Conservation (phyloP, 805 yeast species). For the Candida nitratophila region DNA sequence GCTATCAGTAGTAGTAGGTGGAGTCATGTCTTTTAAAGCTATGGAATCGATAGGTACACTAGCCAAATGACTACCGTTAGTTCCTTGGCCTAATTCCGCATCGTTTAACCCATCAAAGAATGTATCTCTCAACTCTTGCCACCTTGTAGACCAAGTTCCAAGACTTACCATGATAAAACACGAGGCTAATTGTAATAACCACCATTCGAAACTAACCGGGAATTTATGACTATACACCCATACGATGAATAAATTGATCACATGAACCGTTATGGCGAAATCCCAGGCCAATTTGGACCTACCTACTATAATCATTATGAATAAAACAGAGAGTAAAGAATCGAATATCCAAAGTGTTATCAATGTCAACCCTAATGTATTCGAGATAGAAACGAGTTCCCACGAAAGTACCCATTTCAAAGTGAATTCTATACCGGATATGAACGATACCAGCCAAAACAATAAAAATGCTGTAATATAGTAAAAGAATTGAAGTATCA, state of each 20-base stretch:
- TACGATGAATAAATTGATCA: slow-evolving; percentile 64
- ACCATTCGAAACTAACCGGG: slow-evolving; percentile 76
- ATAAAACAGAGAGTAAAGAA: slow-evolving; percentile 74
- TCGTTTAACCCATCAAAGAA: slow-evolving; percentile 82
- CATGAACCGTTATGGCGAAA: slow-evolving; percentile 89
- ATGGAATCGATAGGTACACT: neutral
- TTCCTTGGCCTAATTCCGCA: slow-evolving; percentile 37
- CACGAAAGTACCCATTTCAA: slow-evolving; percentile 75
- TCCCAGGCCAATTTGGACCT: slow-evolving; percentile 94
- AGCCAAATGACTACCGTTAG: neutral
- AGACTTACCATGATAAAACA: slow-evolving; percentile 63
- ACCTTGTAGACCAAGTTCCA: slow-evolving; percentile 86
- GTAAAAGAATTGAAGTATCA: slow-evolving; percentile 71
- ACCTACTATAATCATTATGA: slow-evolving; percentile 83
- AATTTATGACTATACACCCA: slow-evolving; percentile 58
- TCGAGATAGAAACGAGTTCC: slow-evolving; percentile 64
- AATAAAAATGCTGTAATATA: slow-evolving; percentile 65
- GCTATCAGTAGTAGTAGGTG: neutral
- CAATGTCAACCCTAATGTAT: slow-evolving; percentile 73
- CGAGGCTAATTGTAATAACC: slow-evolving; percentile 69
- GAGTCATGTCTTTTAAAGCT: slow-evolving; percentile 1
- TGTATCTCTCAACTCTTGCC: slow-evolving; percentile 85
- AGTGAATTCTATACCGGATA: slow-evolving; percentile 66
- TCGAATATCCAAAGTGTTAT: slow-evolving; percentile 76
- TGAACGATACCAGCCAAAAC: slow-evolving; percentile 55